These are phyloP conservation scores for Gryganskiella cystojenkinii DNA, from an alignment of 192 early-diverging fungal genomes.

Conservation along the genomic window DNA sequence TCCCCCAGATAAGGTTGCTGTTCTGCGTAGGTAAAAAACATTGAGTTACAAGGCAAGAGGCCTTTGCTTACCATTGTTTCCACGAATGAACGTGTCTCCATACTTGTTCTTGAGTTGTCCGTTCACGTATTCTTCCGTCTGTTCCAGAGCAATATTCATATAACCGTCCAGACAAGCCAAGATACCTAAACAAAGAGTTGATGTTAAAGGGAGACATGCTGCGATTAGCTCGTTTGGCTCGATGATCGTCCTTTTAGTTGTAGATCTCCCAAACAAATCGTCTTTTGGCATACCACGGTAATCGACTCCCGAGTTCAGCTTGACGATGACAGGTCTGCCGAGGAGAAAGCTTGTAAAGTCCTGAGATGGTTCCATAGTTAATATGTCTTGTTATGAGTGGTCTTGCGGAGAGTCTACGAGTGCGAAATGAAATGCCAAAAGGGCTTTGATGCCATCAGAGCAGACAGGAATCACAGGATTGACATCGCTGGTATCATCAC, in stretches of 20 bases:
- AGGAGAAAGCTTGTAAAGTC: slow-evolving; percentile 92
- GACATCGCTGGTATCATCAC: too few species aligned
- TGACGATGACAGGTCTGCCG: slow-evolving; percentile 88
- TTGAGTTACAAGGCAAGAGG: not conserved
- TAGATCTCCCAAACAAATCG: too few species aligned
- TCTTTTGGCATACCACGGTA: slow-evolving; percentile 78
- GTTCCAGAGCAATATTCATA: slow-evolving; percentile 98
- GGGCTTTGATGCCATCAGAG: not conserved
- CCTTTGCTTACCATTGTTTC: slow-evolving; percentile 85
- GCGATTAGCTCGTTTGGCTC: too few species aligned
- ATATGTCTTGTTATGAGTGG: slow-evolving; percentile 20
- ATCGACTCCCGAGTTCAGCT: slow-evolving; percentile 95
- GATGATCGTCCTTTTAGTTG: too few species aligned
- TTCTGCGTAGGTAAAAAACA: not conserved
- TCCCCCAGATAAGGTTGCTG: not conserved
- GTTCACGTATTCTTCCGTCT: slow-evolving; percentile 96
- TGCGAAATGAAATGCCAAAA: not conserved
- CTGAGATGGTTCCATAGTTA: slow-evolving; percentile 74
- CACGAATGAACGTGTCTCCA: slow-evolving; percentile 96
- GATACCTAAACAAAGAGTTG: slow-evolving; percentile 61
- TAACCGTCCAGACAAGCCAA: slow-evolving; percentile 95
- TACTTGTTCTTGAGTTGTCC: slow-evolving; percentile 94
- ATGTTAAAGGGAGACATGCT: not conserved
- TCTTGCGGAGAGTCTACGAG: slow-evolving; percentile 6
- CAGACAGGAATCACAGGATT: not conserved